Conservation (phyloP, 2,329 filamentous ascomycete genomes). For the Clarireedia sp. region DNA sequence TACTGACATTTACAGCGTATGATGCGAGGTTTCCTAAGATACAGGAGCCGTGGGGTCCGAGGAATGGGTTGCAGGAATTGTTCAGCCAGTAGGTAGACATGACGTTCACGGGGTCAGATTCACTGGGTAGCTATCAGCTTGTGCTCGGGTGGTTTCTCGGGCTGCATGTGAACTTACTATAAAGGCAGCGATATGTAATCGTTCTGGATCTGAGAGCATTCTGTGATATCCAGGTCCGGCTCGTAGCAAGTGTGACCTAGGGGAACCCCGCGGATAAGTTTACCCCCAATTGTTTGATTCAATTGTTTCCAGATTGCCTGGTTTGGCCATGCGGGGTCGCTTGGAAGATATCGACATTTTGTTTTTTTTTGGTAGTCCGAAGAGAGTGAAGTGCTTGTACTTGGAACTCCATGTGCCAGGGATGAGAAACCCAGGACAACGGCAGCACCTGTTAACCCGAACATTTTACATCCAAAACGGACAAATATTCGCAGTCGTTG, state of each 20-base stretch:
- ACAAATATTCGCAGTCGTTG: too few relatives aligned
- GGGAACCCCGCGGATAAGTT: conserved; percentile 9
- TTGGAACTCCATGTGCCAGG: too few relatives aligned
- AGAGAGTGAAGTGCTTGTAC: too few relatives aligned
- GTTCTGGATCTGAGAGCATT: not conserved
- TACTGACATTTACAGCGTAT: conserved; percentile 6
- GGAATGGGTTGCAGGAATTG: not conserved
- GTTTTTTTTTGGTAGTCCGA: not conserved
- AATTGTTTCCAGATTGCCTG: conserved; percentile 8
- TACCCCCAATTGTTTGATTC: conserved; percentile 12
- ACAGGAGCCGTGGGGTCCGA: not conserved
- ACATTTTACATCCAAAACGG: too few relatives aligned
- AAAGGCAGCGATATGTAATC: not conserved
- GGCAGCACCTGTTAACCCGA: too few relatives aligned
- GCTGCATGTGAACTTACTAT: not conserved
- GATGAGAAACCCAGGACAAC: too few relatives aligned
- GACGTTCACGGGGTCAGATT: not conserved
- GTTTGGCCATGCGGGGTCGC: conserved; percentile 10
- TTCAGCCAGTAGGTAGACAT: not conserved
- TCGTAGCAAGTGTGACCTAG: not conserved
- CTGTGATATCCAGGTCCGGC: not conserved
- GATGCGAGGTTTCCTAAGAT: conserved; percentile 8
- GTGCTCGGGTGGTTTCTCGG: not conserved
- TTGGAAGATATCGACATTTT: conserved; percentile 7
- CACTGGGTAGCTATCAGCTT: not conserved